phyloP scores from a whole-genome alignment of 1,139 yeast species.

The Hemisphaericaspora subhashii region DNA sequence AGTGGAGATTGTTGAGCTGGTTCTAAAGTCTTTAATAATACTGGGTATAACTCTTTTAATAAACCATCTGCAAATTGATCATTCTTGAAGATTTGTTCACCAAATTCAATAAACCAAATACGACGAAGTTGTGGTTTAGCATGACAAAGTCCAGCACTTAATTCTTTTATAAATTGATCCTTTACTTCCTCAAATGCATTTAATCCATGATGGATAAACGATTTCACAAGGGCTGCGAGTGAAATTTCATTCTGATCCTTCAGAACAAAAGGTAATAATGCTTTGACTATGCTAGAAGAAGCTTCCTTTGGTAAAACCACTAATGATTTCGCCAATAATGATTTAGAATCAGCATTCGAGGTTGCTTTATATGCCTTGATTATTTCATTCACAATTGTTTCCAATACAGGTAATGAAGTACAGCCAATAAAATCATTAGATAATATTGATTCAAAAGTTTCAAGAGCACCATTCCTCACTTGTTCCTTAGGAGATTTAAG shows the following conservation, averaged over 20 bases:
- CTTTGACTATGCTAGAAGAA: conserved; percentile 43
- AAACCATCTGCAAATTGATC: conserved; percentile 2
- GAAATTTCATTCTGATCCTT: conserved; percentile 80
- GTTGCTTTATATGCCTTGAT: conserved; percentile 59
- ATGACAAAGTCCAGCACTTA: conserved; percentile 56
- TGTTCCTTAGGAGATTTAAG: conserved; percentile 70
- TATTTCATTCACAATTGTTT: conserved; percentile 48
- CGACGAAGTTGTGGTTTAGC: conserved; percentile 62
- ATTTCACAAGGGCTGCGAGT: conserved; percentile 49
- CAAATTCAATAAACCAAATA: conserved; percentile 65
- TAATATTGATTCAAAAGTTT: conserved; percentile 35
- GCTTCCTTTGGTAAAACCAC: conserved; percentile 9
- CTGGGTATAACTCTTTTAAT: conserved; percentile 7
- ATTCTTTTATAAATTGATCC: conserved; percentile 10
- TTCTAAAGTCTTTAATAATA: conserved; percentile 31
- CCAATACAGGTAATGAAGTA: conserved; percentile 17
- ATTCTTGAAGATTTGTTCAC: conserved; percentile 20
- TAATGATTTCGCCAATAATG: conserved; percentile 18
- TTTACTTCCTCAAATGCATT: conserved; percentile 15
- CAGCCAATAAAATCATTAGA: conserved; percentile 15
- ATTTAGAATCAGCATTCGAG: conserved; percentile 69
- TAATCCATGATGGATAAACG: conserved; percentile 41
- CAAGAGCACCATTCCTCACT: conserved; percentile 56
- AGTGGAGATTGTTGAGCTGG: conserved; percentile 50
- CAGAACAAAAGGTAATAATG: conserved; percentile 50